A percentile compares a stretch with the other conserved stretches of the same genome.
These are phyloP conservation scores for Scheffersomyces segobiensis DNA, from an alignment of 1,139 yeast species.

Conservation along the genomic window DNA sequence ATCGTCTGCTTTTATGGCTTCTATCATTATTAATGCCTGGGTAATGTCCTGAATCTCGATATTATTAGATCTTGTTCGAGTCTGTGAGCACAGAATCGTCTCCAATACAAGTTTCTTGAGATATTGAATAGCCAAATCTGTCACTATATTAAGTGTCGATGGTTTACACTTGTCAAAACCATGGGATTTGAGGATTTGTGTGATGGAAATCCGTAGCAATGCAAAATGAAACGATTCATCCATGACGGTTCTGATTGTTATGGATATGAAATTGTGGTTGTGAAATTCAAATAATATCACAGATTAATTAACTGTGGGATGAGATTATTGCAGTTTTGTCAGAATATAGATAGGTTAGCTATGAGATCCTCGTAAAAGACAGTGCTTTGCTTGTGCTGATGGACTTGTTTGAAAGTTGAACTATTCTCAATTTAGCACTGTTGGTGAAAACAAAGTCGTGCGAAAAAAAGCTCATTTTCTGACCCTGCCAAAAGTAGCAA, in stretches of 20 bases:
- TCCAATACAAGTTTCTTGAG: slow-evolving; percentile 13
- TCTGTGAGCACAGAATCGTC: slow-evolving; percentile 16
- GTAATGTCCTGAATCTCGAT: slow-evolving; percentile 18
- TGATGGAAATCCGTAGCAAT: slow-evolving; percentile 23
- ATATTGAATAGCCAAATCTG: slow-evolving; percentile 23
- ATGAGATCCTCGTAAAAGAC: neutral
- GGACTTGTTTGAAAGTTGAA: neutral
- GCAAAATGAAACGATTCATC: slow-evolving; percentile 26
- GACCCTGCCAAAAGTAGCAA: neutral
- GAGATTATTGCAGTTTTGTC: neutral
- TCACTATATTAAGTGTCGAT: slow-evolving; percentile 19
- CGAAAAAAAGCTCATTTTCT: neutral
- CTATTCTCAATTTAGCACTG: neutral
- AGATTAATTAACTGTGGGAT: neutral
- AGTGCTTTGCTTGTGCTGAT: neutral
- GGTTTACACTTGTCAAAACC: slow-evolving; percentile 31
- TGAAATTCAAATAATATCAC: neutral
- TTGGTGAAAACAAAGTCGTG: neutral
- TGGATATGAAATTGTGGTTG: neutral
- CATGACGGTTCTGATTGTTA: slow-evolving; percentile 6
- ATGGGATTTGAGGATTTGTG: slow-evolving; percentile 25
- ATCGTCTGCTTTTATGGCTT: slow-evolving; percentile 19
- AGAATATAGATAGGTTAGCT: neutral
- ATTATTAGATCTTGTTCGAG: slow-evolving; percentile 16
- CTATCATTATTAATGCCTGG: slow-evolving; percentile 20